These are phyloP conservation scores for Russula emetica DNA, from an alignment of 768 basidiomycete genomes.

Conservation along the genomic window DNA sequence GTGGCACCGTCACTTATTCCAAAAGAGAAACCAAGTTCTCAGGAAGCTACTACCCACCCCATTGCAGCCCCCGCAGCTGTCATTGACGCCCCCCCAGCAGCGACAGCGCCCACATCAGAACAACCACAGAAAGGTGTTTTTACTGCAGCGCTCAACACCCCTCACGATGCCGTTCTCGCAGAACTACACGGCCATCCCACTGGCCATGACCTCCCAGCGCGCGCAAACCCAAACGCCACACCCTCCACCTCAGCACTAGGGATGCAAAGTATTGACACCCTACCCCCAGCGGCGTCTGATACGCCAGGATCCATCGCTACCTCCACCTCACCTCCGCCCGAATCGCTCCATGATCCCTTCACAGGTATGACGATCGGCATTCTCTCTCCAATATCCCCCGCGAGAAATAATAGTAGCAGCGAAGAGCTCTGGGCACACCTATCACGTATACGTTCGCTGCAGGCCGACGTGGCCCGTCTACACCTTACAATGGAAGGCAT, in stretches of 20 bases:
- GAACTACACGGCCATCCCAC: conserved; percentile 41
- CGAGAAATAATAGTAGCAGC: conserved; percentile 25
- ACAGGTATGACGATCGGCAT: conserved; percentile 44
- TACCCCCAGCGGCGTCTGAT: conserved; percentile 25
- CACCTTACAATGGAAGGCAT: conserved; percentile 74
- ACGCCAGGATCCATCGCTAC: conserved; percentile 25
- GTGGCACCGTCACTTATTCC: conserved; percentile 12
- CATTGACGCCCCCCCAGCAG: background rate
- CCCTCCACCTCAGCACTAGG: conserved; percentile 6
- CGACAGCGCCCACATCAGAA: conserved; percentile 23
- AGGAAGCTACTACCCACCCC: background rate
- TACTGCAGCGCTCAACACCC: conserved; percentile 42
- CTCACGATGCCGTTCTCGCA: conserved; percentile 61
- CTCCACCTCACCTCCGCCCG: conserved; percentile 29
- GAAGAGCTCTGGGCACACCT: conserved; percentile 65
- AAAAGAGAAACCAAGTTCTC: background rate
- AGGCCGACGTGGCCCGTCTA: conserved; percentile 66
- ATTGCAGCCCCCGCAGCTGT: background rate
- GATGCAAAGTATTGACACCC: conserved; percentile 19
- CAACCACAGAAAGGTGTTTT: conserved; percentile 29
- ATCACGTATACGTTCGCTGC: conserved; percentile 63
- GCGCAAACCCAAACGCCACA: conserved; percentile 18
- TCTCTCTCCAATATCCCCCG: conserved; percentile 30
- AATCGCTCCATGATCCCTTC: conserved; percentile 45
- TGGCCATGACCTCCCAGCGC: conserved; percentile 20